Evolutionary conservation across 805 yeast genomes (phyloP).

Genomic region (Wickerhamiella kazuoi): DNA sequence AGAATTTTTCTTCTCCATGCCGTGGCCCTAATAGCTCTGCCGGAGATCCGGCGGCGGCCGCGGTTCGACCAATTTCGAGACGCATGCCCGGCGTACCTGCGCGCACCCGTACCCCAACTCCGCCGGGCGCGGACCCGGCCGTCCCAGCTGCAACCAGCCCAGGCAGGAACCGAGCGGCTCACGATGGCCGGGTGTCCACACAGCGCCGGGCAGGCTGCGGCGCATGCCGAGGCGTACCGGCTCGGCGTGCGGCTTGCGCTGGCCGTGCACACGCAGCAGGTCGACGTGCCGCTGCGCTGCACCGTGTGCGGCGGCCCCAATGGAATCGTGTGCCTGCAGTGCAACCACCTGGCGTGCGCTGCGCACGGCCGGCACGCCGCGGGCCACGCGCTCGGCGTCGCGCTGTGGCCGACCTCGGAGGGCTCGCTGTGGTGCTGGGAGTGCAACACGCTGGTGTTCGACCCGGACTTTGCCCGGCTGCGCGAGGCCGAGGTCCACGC

Average conservation of each 20-base stretch:
- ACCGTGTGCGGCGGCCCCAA: slow-evolving; percentile 2
- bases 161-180: too few relatives aligned
- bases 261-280: slow-evolving; percentile 2
- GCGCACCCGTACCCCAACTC: too few relatives aligned
- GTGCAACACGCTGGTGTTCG: slow-evolving; percentile 57
- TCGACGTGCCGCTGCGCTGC: neutral
- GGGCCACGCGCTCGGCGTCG: slow-evolving; percentile 44
- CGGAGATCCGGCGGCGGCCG: too few relatives aligned
- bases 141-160: too few relatives aligned
- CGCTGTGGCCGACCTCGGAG: slow-evolving; percentile 41
- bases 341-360: slow-evolving; percentile 13
- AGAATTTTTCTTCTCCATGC: too few relatives aligned
- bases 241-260: neutral
- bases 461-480: slow-evolving; percentile 37
- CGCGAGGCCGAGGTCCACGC: slow-evolving; percentile 18
- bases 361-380: slow-evolving; percentile 7
- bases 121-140: too few relatives aligned
- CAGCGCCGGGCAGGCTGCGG: neutral
- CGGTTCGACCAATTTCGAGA: too few relatives aligned
- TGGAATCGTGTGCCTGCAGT: slow-evolving; percentile 19
- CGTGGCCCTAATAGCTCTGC: too few relatives aligned
- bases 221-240: neutral
- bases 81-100: too few relatives aligned
- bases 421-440: slow-evolving; percentile 47
- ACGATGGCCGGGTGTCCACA: neutral